These are phyloP conservation scores for Trichothecium roseum DNA, from an alignment of 2,329 filamentous ascomycete species.

Conservation along the genomic window DNA sequence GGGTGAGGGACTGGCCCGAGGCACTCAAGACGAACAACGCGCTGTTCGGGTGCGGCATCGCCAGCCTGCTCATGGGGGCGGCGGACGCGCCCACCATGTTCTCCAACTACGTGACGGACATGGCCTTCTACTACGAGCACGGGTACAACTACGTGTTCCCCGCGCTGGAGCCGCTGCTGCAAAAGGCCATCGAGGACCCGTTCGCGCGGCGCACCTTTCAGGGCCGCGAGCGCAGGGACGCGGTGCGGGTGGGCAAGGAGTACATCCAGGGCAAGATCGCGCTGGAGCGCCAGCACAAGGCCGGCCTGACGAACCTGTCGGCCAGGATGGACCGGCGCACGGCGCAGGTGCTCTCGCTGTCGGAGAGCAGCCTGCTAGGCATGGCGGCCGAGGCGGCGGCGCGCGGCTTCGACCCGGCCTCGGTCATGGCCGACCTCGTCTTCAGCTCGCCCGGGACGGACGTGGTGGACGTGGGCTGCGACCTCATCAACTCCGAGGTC, in stretches of 20 bases:
- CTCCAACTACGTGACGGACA: conserved; percentile 13
- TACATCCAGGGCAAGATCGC: conserved; percentile 11
- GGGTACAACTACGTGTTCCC: conserved; percentile 12
- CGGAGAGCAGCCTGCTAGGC: conserved; percentile 11
- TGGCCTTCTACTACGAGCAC: conserved; percentile 13
- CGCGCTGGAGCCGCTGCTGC: conserved; percentile 7
- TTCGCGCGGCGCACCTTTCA: conserved; percentile 9
- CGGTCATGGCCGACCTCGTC: conserved; percentile 11
- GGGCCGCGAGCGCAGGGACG: conserved; percentile 8
- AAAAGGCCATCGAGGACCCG: conserved; percentile 7
- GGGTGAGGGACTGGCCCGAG: conserved; percentile 8
- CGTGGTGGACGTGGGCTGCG: conserved; percentile 11
- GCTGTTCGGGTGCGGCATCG: conserved; percentile 10
- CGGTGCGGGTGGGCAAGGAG: conserved; percentile 7
- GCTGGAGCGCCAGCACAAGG: conserved; percentile 6
- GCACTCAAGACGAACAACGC: conserved; percentile 11
- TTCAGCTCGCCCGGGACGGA: conserved; percentile 11
- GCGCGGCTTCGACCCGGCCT: conserved; percentile 10
- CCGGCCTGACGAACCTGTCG: conserved; percentile 4
- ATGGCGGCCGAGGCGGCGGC: conserved; percentile 10
- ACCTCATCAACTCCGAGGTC: conserved; percentile 11
- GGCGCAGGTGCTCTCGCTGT: conserved; percentile 9
- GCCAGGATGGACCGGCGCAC: conserved; percentile 8
- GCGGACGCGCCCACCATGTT: conserved; percentile 10
- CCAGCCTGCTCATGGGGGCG: conserved; percentile 9